A percentile compares a stretch with the other conserved stretches of the same genome.
Evolutionary conservation across 495 filamentous ascomycete genomes (phyloP).

Genomic region (Geopyxis carbonaria): DNA sequence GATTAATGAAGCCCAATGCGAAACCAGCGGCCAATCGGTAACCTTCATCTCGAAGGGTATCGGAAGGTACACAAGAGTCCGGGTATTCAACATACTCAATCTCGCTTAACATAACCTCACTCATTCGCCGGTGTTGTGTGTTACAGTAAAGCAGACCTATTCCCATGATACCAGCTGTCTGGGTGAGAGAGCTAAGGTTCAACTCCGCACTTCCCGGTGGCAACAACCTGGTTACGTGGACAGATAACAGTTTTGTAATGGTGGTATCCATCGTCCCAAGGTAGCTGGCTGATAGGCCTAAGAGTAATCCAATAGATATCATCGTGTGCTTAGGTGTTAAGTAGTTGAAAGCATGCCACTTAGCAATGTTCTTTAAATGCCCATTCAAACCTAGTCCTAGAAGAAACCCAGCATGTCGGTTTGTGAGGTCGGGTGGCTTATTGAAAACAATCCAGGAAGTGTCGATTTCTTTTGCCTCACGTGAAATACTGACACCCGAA

Average conservation of each 20-base stretch:
- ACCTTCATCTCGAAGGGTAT: slow-evolving; percentile 75
- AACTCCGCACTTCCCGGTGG: slow-evolving; percentile 82
- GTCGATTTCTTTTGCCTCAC: slow-evolving; percentile 80
- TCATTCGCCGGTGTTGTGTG: slow-evolving; percentile 95
- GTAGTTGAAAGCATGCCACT: slow-evolving; percentile 98
- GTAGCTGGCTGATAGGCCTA: slow-evolving; percentile 84
- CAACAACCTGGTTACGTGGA: slow-evolving; percentile 92
- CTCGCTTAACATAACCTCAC: slow-evolving; percentile 93
- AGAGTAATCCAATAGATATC: slow-evolving; percentile 87
- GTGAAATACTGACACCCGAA: slow-evolving; percentile 76
- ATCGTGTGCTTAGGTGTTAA: slow-evolving; percentile 95
- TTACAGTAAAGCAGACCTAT: slow-evolving; percentile 89
- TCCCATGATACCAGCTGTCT: slow-evolving; percentile 94
- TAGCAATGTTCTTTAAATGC: slow-evolving; percentile 78
- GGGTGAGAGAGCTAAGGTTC: slow-evolving; percentile 82
- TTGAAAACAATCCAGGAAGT: slow-evolving; percentile 98
- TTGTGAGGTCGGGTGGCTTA: slow-evolving; percentile 79
- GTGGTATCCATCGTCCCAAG: slow-evolving; percentile 92
- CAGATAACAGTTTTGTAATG: slow-evolving; percentile 82
- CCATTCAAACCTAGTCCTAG: slow-evolving; percentile 89
- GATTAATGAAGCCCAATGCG: slow-evolving; percentile 83
- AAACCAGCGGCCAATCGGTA: slow-evolving; percentile 91
- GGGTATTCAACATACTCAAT: slow-evolving; percentile 65
- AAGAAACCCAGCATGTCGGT: slow-evolving; percentile 85
- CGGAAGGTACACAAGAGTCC: slow-evolving; percentile 43